phyloP scores from a whole-genome alignment of 78 protist species.

The Monosiga brevicollis region DNA sequence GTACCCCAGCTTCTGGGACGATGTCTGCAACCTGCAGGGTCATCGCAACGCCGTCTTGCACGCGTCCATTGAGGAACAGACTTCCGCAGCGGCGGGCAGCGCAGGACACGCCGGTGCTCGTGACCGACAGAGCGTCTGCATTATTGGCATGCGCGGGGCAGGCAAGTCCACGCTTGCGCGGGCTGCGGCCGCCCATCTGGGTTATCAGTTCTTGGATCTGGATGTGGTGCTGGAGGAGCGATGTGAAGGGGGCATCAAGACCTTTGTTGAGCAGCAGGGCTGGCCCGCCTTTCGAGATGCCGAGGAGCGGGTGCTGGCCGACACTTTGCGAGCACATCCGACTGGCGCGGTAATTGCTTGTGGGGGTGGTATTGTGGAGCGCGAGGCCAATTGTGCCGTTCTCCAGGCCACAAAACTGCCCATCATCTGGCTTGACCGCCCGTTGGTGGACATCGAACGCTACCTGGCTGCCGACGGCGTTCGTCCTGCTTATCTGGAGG shows the following conservation, averaged over 20 bases:
- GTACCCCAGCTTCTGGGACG: constrained; percentile 63
- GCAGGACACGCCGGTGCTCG: too few relatives aligned
- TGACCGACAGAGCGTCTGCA: too few relatives aligned
- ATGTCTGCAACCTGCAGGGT: not conserved
- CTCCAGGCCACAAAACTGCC: not conserved
- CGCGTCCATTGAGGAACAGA: not conserved
- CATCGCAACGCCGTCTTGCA: not conserved
- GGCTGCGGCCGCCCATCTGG: constrained; percentile 19
- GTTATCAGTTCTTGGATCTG: constrained; percentile 27
- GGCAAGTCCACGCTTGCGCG: constrained; percentile 54
- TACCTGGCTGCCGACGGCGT: constrained; percentile 5
- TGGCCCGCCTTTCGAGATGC: constrained; percentile 35
- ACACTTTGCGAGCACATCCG: not conserved
- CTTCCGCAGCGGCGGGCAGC: not conserved
- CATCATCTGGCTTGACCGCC: constrained; percentile 5
- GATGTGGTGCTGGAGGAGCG: constrained; percentile 17
- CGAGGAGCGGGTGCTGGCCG: constrained; percentile 6
- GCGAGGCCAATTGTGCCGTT: constrained; percentile 4
- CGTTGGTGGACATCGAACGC: constrained; percentile 22
- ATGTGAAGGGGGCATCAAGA: not conserved
- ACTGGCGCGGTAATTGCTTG: constrained; percentile 7
- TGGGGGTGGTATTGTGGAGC: constrained; percentile 61
- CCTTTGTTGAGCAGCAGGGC: constrained; percentile 18
- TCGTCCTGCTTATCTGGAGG: constrained; percentile 1
- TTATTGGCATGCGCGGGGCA: constrained; percentile 46